Conservation (phyloP, 805 yeast species). For the Cyberlindnera saturnus region DNA sequence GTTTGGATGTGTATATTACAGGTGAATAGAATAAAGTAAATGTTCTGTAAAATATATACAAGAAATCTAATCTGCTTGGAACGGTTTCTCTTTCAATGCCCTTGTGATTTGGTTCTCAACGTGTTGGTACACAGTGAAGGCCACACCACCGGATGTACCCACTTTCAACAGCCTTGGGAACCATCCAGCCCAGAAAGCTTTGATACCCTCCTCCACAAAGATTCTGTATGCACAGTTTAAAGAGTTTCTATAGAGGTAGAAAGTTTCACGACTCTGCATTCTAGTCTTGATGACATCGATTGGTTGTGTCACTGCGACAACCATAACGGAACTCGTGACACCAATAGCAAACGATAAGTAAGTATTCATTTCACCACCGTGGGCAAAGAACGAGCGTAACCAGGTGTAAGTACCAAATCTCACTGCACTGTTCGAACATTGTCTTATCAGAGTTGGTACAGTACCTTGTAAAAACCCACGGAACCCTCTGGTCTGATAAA, state of each 20-base stretch:
- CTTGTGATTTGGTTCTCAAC: constrained; percentile 41
- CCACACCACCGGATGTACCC: constrained; percentile 63
- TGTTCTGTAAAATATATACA: background rate
- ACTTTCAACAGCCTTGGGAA: constrained; percentile 66
- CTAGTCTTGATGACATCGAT: constrained; percentile 82
- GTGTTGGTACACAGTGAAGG: constrained; percentile 56
- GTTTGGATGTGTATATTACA: background rate
- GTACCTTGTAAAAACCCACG: constrained; percentile 81
- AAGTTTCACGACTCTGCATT: constrained; percentile 74
- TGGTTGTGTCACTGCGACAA: constrained; percentile 79
- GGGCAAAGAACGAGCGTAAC: constrained; percentile 62
- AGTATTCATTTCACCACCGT: constrained; percentile 29
- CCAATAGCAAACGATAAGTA: constrained; percentile 40
- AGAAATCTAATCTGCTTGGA: constrained; percentile 21
- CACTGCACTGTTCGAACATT: constrained; percentile 69
- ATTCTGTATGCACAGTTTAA: constrained; percentile 48
- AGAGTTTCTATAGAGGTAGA: constrained; percentile 51
- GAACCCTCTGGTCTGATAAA: constrained; percentile 66
- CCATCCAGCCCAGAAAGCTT: constrained; percentile 53
- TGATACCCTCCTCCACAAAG: constrained; percentile 39
- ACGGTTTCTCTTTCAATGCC: constrained; percentile 33
- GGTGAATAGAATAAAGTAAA: background rate
- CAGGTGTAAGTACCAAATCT: constrained; percentile 81
- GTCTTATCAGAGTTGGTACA: constrained; percentile 75
- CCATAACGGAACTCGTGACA: constrained; percentile 61